These are phyloP conservation scores for Tagetes patula DNA, from an alignment of 129 eudicot species.

Conservation along the genomic window DNA sequence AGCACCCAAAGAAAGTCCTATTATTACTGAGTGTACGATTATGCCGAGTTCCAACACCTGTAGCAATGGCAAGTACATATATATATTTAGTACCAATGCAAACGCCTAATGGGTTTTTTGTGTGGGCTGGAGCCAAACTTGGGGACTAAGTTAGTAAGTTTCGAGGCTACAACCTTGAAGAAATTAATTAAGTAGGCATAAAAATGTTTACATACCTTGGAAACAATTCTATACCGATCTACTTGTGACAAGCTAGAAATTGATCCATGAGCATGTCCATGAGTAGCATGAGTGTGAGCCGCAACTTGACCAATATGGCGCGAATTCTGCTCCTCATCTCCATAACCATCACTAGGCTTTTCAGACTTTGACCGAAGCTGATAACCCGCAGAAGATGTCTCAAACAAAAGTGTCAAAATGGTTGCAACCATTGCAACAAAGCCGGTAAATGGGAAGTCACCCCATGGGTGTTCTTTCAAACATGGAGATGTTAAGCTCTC, in stretches of 20 bases:
- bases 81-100: not conserved
- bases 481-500: conserved; percentile 35
- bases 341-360: not conserved
- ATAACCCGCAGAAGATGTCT: conserved; percentile 39
- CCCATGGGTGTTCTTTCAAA: conserved; percentile 41
- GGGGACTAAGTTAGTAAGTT: not conserved
- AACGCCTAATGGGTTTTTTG: not conserved
- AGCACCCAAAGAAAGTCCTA: conserved; percentile 44
- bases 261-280: conserved; percentile 49
- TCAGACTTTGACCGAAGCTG: conserved; percentile 22
- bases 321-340: conserved; percentile 29
- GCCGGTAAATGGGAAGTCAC: conserved; percentile 45
- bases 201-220: conserved; percentile 32
- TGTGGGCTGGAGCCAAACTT: too few relatives aligned
- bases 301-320: conserved; percentile 15
- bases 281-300: conserved; percentile 31
- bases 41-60: conserved; percentile 49
- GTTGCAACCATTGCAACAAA: conserved; percentile 47
- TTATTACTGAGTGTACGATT: conserved; percentile 41
- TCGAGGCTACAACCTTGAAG: too few relatives aligned
- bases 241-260: conserved; percentile 17
- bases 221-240: conserved; percentile 40
- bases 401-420: conserved; percentile 43
- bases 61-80: not conserved
- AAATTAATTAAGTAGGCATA: not conserved